Conservation (phyloP, 1,284 basidiomycete species). For the Agaricales sp. region DNA sequence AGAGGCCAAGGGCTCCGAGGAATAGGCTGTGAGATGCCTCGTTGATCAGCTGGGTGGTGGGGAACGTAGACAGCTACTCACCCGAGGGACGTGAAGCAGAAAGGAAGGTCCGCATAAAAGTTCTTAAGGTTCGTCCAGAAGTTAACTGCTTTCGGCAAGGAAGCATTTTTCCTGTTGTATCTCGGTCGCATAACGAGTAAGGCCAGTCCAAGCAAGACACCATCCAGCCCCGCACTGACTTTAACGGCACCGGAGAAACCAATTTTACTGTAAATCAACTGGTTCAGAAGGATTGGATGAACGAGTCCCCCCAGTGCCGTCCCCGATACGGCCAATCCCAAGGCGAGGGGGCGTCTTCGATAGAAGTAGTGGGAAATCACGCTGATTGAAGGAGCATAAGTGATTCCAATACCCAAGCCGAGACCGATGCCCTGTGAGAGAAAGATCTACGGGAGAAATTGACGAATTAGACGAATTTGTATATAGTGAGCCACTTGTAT, state of each 20-base stretch:
- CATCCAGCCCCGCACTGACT: slow-evolving; percentile 26
- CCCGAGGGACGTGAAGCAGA: not conserved
- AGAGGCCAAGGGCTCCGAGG: slow-evolving; percentile 32
- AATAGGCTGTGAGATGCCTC: slow-evolving; percentile 22
- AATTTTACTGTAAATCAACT: slow-evolving; percentile 21
- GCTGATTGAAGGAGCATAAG: slow-evolving; percentile 41
- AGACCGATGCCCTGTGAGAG: slow-evolving; percentile 41
- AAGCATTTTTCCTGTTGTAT: slow-evolving; percentile 17
- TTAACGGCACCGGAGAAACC: slow-evolving; percentile 32
- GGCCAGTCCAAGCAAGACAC: slow-evolving; percentile 26
- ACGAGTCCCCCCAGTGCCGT: slow-evolving; percentile 37
- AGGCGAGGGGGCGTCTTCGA: slow-evolving; percentile 33
- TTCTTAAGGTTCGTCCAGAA: slow-evolving; percentile 20
- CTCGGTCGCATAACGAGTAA: slow-evolving; percentile 30
- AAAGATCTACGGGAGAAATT: slow-evolving; percentile 26
- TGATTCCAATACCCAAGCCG: slow-evolving; percentile 36
- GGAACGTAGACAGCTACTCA: slow-evolving; percentile 1
- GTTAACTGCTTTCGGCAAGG: slow-evolving; percentile 15
- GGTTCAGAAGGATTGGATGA: slow-evolving; percentile 41
- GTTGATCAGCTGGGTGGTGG: not conserved
- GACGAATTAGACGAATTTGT: not conserved
- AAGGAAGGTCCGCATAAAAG: slow-evolving; percentile 8
- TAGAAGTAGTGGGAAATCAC: slow-evolving; percentile 40
- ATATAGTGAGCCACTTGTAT: not conserved
- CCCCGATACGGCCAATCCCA: slow-evolving; percentile 38